Conservation (phyloP, 2,329 filamentous ascomycete species). For the Mycogone perniciosa region DNA sequence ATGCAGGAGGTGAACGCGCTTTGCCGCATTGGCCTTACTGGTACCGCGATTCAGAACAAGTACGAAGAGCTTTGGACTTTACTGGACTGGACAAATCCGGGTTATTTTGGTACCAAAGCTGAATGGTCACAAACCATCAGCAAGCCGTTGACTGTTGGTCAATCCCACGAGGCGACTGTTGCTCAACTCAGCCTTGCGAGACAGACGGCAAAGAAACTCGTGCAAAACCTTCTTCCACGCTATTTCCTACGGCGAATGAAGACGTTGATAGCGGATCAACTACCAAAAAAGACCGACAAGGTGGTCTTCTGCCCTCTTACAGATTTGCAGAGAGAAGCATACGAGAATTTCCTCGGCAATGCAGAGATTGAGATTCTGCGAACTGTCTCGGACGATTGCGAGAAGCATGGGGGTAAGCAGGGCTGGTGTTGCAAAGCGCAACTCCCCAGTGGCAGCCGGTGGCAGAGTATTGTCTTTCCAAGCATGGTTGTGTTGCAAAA, state of each 20-base stretch:
- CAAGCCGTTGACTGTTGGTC: constrained; percentile 74
- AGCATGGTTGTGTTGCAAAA: constrained; percentile 78
- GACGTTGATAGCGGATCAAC: constrained; percentile 79
- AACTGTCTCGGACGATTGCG: constrained; percentile 59
- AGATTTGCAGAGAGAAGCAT: constrained; percentile 71
- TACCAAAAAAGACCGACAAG: constrained; percentile 89
- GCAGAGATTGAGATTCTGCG: constrained; percentile 65
- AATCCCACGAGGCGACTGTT: constrained; percentile 85
- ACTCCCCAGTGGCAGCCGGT: constrained; percentile 57
- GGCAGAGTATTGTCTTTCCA: constrained; percentile 78
- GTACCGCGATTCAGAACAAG: constrained; percentile 95
- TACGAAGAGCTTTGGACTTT: constrained; percentile 97
- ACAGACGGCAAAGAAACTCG: constrained; percentile 75
- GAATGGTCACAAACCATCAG: constrained; percentile 78
- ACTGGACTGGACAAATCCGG: constrained; percentile 93
- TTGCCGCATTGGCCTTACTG: constrained; percentile 87
- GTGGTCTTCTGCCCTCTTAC: constrained; percentile 95
- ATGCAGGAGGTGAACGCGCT: constrained; percentile 89
- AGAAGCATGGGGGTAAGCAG: constrained; percentile 52
- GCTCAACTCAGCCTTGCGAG: constrained; percentile 75
- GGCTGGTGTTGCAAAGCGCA: constrained; percentile 73
- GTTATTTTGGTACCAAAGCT: constrained; percentile 53
- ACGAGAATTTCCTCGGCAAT: constrained; percentile 69
- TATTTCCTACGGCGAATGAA: constrained; percentile 95
- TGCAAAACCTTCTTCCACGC: constrained; percentile 77